phyloP scores from a whole-genome alignment of 2,329 filamentous ascomycete species.

The Colletotrichum sojae region DNA sequence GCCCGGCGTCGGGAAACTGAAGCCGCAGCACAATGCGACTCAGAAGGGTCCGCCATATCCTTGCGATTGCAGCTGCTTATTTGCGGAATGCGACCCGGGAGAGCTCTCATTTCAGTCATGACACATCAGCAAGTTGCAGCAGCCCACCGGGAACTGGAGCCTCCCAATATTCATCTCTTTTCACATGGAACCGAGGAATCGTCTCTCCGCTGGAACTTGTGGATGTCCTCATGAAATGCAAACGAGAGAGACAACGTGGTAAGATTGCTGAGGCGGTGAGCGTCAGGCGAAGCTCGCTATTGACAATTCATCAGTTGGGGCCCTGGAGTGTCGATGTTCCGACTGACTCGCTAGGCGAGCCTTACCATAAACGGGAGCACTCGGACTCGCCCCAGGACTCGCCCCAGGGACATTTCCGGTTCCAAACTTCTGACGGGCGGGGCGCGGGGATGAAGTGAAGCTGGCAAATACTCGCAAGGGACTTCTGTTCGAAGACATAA shows the following conservation, averaged over 20 bases:
- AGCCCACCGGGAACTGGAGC: background rate
- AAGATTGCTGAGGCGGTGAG: background rate
- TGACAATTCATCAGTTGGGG: background rate
- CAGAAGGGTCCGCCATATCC: background rate
- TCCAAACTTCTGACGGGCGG: background rate
- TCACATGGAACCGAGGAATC: background rate
- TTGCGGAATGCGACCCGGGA: background rate
- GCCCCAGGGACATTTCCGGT: background rate
- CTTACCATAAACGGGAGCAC: background rate
- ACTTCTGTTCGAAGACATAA: background rate
- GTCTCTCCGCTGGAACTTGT: background rate
- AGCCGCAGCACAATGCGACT: background rate
- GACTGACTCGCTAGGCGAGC: conserved; percentile 4
- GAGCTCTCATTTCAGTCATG: background rate
- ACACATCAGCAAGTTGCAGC: background rate
- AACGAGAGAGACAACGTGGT: background rate
- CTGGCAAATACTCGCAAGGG: background rate
- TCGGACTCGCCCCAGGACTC: background rate
- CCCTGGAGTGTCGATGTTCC: background rate
- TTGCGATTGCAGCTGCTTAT: background rate
- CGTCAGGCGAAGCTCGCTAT: background rate
- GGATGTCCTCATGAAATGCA: background rate
- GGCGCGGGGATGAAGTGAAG: background rate
- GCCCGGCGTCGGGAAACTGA: background rate
- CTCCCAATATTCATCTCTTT: background rate